phyloP scores from a whole-genome alignment of 306 rosid species.

The Lablab purpureus region DNA sequence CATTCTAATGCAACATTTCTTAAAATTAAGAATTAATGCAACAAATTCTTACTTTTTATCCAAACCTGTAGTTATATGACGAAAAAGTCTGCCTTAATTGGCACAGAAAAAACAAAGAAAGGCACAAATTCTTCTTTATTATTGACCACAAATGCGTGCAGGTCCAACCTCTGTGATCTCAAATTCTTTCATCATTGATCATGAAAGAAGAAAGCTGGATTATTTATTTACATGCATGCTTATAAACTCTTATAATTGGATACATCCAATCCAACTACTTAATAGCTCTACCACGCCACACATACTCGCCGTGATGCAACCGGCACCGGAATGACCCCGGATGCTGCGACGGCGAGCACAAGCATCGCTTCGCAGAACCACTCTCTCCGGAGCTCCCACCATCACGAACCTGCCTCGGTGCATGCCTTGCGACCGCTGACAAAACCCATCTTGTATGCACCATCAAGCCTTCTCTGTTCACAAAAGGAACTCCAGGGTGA shows the following conservation, averaged over 20 bases:
- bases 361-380: slow-evolving; percentile 49
- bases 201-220: not conserved
- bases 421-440: slow-evolving; percentile 40
- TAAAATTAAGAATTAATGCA: slow-evolving; percentile 2
- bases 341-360: slow-evolving; percentile 84
- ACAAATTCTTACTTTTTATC: not conserved
- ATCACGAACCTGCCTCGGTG: slow-evolving; percentile 38
- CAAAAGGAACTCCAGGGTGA: slow-evolving; percentile 55
- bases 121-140: not conserved
- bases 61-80: not conserved
- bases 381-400: slow-evolving; percentile 3
- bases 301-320: slow-evolving; percentile 70
- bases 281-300: slow-evolving; percentile 63
- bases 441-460: slow-evolving; percentile 52
- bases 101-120: slow-evolving; percentile 1
- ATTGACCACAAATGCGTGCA: not conserved
- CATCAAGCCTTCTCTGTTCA: slow-evolving; percentile 36
- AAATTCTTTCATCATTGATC: slow-evolving; percentile 7
- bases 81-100: not conserved
- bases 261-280: slow-evolving; percentile 28
- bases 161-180: slow-evolving; percentile 27
- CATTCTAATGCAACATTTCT: not conserved
- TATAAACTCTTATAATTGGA: not conserved
- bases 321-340: slow-evolving; percentile 93
- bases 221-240: slow-evolving; percentile 14